A percentile compares a stretch with the other conserved stretches of the same genome.
Conservation (phyloP, 805 yeast genomes). For the Cyberlindnera saturnus region DNA sequence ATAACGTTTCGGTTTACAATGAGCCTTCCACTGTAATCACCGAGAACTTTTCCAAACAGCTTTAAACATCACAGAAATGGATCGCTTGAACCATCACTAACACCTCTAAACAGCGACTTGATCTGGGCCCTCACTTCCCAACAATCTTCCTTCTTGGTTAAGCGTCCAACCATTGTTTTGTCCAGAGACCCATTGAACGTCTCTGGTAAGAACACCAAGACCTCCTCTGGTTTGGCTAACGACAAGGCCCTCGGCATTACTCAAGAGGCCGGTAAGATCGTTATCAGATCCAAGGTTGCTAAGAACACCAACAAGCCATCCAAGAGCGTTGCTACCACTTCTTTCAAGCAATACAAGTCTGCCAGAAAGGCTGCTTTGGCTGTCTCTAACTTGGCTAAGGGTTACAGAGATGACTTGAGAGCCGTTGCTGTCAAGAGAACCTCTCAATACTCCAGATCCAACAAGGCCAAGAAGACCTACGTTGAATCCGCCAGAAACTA, state of each 20-base stretch:
- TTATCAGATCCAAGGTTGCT: conserved; percentile 36
- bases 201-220: conserved; percentile 39
- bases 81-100: conserved; percentile 10
- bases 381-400: conserved; percentile 36
- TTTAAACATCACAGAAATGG: not conserved
- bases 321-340: conserved; percentile 30
- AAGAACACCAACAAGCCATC: conserved; percentile 44
- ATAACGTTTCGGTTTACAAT: no score
- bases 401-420: conserved; percentile 44
- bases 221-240: conserved; percentile 43
- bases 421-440: conserved; percentile 44
- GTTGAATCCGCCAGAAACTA: conserved; percentile 21
- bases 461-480: conserved; percentile 31
- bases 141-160: conserved; percentile 41
- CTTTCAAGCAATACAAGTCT: conserved; percentile 38
- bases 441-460: conserved; percentile 36
- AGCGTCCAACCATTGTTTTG: conserved; percentile 37
- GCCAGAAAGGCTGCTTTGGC: conserved; percentile 39
- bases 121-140: conserved; percentile 46
- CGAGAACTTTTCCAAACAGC: no score
- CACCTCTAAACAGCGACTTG: conserved; percentile 31
- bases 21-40: no score
- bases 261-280: conserved; percentile 32
- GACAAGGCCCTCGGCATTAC: conserved; percentile 43
- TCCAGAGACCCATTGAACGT: conserved; percentile 47